Evolutionary conservation across 2,329 filamentous ascomycete species (phyloP).

Genomic region (Talaromyces funiculosus): DNA sequence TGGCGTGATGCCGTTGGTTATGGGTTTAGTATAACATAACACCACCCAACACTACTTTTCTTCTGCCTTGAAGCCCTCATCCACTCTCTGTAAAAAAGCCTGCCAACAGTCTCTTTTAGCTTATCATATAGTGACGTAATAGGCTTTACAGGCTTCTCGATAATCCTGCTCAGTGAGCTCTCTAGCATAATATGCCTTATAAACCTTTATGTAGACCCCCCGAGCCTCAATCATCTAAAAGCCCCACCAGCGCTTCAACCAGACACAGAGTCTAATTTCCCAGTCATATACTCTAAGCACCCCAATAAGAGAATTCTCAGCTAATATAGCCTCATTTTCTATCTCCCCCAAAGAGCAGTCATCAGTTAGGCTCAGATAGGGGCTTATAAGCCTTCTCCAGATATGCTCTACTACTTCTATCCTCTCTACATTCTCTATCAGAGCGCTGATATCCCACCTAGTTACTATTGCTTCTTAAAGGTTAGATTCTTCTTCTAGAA

Average conservation of each 20-base stretch:
- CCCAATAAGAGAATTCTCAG: not conserved
- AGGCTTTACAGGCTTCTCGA: too few species aligned
- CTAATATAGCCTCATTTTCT: not conserved
- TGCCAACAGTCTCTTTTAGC: not conserved
- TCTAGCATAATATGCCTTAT: too few species aligned
- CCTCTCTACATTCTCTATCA: too few species aligned
- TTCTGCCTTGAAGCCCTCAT: not conserved
- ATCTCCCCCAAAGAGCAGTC: not conserved
- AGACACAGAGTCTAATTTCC: not conserved
- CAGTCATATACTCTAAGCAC: not conserved
- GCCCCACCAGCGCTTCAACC: not conserved
- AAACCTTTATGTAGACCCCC: too few species aligned
- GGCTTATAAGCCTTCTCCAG: too few species aligned
- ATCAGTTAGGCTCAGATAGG: not conserved
- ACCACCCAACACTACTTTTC: not conserved
- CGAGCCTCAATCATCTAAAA: not conserved
- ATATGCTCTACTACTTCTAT: too few species aligned
- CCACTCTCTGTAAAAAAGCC: not conserved
- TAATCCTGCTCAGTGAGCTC: too few species aligned
- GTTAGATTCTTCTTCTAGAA: not conserved
- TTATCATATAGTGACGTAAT: too few species aligned
- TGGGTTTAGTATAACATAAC: not conserved
- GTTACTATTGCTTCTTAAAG: too few species aligned
- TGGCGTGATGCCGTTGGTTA: not conserved
- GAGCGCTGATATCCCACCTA: too few species aligned